Base-by-base conservation (phyloP, 495 filamentous ascomycete genomes). In the Amniculicola lignicola region DNA sequence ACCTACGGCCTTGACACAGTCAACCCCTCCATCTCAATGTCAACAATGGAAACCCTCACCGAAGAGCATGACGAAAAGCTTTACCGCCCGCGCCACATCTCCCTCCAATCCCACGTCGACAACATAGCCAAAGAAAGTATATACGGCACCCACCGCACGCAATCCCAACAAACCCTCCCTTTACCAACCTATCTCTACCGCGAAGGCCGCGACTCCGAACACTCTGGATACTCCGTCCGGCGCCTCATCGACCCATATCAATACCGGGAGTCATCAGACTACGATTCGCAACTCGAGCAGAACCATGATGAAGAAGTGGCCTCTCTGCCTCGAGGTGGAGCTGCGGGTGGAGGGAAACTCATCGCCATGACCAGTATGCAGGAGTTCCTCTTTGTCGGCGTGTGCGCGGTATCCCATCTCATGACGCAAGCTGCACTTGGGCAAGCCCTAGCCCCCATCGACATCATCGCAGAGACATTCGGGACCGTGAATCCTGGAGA, bases 371-470 rank as follows among this genome's bases (percentile, higher is more conserved):
- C 45, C 21, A 59, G 41, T 19, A 53, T 35, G 38, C 54, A 53
- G 16, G 64, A 67, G 43, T 45, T 61, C 11, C 28, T 69, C 40
- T 67, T 69, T 47, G 53, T 67, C 16, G 60, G 48, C 18, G 51
- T 69, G 22, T 56, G 65, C 21, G 63, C 54, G 3, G 51, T 64
- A 22, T 64, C 66, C 15, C 66, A 69, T 55, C 54, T 69, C 29
- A 69, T 69, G 64, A 69, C 68, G 6, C 68, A 70, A 48, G 67
- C 64, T 2, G 64, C 63, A 1, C 41, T 70, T 18, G 68, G 68
- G 21, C 68, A 69, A 40, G 62, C 62, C 15, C 55, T 70, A 3
- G 60, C 59, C 6, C 68, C 66, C 18, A 56, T 68, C 43, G 51
- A 66, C 45, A 63, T 67, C 41, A 67, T 70, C 28, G 63, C 53